A percentile compares a stretch with the other conserved stretches of the same genome.
phyloP scores from a whole-genome alignment of 768 basidiomycete genomes.

The Gelatoporia subvermispora region DNA sequence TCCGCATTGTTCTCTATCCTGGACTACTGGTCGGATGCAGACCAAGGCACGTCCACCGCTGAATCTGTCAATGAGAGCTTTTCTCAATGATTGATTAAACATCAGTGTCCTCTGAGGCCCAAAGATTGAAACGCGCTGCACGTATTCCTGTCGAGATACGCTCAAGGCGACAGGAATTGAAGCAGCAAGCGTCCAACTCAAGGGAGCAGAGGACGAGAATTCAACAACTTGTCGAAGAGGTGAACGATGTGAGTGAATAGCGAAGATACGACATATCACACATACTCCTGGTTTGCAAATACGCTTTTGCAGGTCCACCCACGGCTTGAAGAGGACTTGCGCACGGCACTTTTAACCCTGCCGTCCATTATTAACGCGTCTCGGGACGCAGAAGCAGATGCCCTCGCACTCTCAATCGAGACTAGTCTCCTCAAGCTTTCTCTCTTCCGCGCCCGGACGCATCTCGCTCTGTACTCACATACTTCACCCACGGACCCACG shows the following conservation, averaged over 20 bases:
- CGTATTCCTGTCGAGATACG: conserved; percentile 2
- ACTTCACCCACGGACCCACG: conserved; percentile 13
- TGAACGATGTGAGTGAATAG: conserved; percentile 15
- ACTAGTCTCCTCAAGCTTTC: conserved; percentile 44
- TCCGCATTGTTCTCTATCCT: conserved; percentile 4
- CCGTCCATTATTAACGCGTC: conserved; percentile 25
- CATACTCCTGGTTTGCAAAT: no score
- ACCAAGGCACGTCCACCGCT: neutral
- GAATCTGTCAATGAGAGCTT: neutral
- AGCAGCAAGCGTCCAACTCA: neutral
- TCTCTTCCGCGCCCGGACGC: conserved; percentile 36
- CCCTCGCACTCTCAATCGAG: conserved; percentile 42
- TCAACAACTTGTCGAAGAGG: conserved; percentile 7
- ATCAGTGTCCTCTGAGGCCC: neutral
- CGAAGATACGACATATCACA: no score
- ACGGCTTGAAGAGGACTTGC: conserved; percentile 27
- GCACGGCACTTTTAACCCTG: conserved; percentile 23
- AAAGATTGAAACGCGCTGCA: neutral
- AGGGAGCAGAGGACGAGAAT: conserved; percentile 1
- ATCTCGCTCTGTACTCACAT: conserved; percentile 36
- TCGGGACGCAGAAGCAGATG: conserved; percentile 33
- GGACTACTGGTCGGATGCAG: neutral
- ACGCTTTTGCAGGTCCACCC: conserved; percentile 34
- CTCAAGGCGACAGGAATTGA: neutral
- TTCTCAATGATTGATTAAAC: neutral